phyloP scores from a whole-genome alignment of 441 rosid genomes.

The Hura crepitans region DNA sequence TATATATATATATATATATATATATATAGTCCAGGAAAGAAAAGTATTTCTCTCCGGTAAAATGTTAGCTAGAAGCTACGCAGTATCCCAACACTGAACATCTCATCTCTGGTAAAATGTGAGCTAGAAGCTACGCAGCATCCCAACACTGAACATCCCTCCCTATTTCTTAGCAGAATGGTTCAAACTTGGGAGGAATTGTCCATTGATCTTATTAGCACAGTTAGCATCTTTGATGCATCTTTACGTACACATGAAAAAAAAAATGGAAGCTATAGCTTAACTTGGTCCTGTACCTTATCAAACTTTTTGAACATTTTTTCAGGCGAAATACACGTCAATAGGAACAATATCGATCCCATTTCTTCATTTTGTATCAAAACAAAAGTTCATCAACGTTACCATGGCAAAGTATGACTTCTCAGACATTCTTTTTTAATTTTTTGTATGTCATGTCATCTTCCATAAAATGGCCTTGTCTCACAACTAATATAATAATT shows the following conservation, averaged over 20 bases:
- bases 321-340: neutral
- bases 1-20: neutral
- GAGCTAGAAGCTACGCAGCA: neutral
- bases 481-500: neutral
- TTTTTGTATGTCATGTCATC: neutral
- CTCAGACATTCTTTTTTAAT: neutral
- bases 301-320: constrained; percentile 3
- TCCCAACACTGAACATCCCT: neutral
- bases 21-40: neutral
- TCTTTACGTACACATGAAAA: neutral
- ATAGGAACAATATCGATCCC: neutral
- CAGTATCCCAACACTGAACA: too few species aligned
- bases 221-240: neutral
- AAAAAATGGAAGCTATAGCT: neutral
- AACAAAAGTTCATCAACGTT: neutral
- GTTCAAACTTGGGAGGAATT: neutral
- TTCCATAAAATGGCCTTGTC: neutral
- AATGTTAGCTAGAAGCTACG: neutral
- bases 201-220: neutral
- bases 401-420: neutral
- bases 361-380: neutral
- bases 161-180: neutral
- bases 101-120: neutral
- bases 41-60: neutral
- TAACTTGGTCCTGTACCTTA: neutral